These are phyloP conservation scores for Talaromyces sp. DNA, from an alignment of 2,329 filamentous ascomycete species.

Conservation along the genomic window DNA sequence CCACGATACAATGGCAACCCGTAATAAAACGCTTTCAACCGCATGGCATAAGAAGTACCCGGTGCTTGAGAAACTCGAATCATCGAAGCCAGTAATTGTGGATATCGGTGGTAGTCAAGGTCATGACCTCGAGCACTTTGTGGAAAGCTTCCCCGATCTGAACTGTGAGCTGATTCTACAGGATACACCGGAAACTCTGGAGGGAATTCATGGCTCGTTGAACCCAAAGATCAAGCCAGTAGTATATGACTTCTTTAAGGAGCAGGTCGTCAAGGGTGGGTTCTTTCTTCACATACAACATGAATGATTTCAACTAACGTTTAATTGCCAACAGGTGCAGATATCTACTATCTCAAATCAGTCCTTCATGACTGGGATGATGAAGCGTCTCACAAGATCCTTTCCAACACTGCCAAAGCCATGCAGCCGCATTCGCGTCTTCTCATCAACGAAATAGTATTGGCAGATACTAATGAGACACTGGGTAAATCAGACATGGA, in stretches of 20 bases:
- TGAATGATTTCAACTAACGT: not conserved
- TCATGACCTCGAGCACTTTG: not conserved
- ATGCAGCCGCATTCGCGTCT: not conserved
- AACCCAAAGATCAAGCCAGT: not conserved
- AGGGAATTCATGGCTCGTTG: not conserved
- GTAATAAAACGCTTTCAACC: not conserved
- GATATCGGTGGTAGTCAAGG: constrained; percentile 1
- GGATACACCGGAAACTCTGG: not conserved
- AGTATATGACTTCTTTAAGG: not conserved
- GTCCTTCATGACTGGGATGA: constrained; percentile 3
- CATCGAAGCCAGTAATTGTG: not conserved
- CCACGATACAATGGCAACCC: not conserved
- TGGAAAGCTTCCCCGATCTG: not conserved
- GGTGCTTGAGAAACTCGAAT: not conserved
- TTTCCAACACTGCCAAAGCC: constrained; percentile 2
- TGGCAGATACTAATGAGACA: constrained; percentile 1
- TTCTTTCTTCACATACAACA: not conserved
- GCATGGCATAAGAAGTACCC: constrained; percentile 1
- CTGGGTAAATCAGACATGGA: too few relatives aligned
- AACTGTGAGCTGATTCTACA: not conserved
- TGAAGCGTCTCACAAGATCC: not conserved
- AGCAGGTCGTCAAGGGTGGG: not conserved
- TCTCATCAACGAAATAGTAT: not conserved
- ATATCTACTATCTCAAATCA: constrained; percentile 2
- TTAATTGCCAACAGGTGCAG: not conserved